phyloP scores from a whole-genome alignment of 2,329 filamentous ascomycete species.

The Bretziella fagacearum region DNA sequence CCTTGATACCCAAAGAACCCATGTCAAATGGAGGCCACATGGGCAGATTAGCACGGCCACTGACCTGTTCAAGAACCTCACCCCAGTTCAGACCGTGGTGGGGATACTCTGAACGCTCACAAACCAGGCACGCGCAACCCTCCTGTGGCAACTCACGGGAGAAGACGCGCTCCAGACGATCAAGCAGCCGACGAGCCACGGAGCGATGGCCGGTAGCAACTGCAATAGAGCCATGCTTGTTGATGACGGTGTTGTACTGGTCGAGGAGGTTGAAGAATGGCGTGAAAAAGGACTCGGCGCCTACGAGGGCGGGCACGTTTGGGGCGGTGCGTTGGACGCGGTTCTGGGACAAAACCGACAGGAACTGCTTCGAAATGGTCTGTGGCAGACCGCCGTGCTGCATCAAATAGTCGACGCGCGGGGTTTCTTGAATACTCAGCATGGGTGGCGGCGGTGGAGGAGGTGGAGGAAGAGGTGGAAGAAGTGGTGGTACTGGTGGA shows the following conservation, averaged over 20 bases:
- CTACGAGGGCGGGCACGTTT: slow-evolving; percentile 46
- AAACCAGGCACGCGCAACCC: slow-evolving; percentile 76
- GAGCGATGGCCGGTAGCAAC: slow-evolving; percentile 92
- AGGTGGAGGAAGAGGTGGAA: slow-evolving; percentile 31
- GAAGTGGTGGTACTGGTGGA: slow-evolving; percentile 25
- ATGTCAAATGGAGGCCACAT: slow-evolving; percentile 78
- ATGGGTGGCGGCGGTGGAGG: slow-evolving; percentile 61
- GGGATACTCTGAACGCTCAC: slow-evolving; percentile 43
- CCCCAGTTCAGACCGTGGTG: slow-evolving; percentile 77
- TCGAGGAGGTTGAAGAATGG: slow-evolving; percentile 71
- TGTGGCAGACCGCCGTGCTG: slow-evolving; percentile 70
- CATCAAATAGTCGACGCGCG: slow-evolving; percentile 79
- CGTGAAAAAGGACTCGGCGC: slow-evolving; percentile 60
- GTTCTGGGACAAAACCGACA: slow-evolving; percentile 39
- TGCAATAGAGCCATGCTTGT: slow-evolving; percentile 73
- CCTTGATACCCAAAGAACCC: slow-evolving; percentile 41
- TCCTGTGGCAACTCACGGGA: slow-evolving; percentile 77
- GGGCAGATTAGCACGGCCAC: slow-evolving; percentile 71
- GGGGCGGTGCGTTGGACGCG: slow-evolving; percentile 38
- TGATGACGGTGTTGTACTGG: slow-evolving; percentile 67
- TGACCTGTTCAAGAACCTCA: slow-evolving; percentile 83
- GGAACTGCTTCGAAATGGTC: slow-evolving; percentile 54
- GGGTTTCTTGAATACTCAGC: slow-evolving; percentile 51
- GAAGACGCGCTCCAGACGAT: slow-evolving; percentile 86
- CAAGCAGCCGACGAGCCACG: slow-evolving; percentile 74